phyloP scores from a whole-genome alignment of 345 rosid genomes.

The Pugionium cornutum region DNA sequence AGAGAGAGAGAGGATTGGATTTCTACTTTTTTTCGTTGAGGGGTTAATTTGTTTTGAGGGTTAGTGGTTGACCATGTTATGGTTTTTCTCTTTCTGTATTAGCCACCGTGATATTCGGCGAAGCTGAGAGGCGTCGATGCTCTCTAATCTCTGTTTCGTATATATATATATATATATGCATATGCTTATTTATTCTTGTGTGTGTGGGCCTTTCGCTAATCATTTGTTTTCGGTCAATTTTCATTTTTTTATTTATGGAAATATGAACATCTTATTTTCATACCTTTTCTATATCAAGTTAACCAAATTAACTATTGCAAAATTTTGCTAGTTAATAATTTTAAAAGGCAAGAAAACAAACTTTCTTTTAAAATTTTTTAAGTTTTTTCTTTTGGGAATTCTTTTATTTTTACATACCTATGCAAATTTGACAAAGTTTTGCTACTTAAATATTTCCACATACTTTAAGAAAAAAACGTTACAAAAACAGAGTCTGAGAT shows the following conservation, averaged over 20 bases:
- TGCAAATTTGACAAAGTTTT: too few species aligned
- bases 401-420: too few species aligned
- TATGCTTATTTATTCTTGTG: neutral
- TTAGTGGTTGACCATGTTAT: constrained; percentile 38
- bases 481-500: too few species aligned
- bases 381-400: too few species aligned
- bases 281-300: neutral
- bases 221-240: constrained; percentile 6
- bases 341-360: too few species aligned
- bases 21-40: neutral
- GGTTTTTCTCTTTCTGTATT: constrained; percentile 1
- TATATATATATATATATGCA: neutral
- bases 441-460: too few species aligned
- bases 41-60: constrained; percentile 13
- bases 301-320: too few species aligned
- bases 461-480: too few species aligned
- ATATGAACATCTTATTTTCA: neutral
- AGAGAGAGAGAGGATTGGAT: neutral
- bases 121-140: constrained; percentile 38
- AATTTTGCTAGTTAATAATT: too few species aligned
- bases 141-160: constrained; percentile 17
- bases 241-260: neutral
- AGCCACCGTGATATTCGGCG: constrained; percentile 42
- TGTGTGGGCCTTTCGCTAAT: constrained; percentile 30
- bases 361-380: too few species aligned